Conservation (phyloP, 768 basidiomycete species). For the Psilocybe sp. region DNA sequence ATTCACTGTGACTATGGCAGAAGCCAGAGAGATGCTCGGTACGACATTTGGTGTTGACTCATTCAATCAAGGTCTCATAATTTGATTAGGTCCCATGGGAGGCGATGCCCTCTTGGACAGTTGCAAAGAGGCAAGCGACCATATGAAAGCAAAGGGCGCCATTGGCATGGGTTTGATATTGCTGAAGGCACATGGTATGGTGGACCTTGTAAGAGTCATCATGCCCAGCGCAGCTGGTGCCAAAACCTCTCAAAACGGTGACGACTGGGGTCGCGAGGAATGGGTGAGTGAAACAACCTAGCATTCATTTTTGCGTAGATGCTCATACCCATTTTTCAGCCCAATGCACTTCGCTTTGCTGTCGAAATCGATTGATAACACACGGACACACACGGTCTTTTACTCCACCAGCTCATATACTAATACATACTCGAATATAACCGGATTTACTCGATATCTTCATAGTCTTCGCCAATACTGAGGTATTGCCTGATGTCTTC, state of each 20-base stretch:
- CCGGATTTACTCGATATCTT: slow-evolving; percentile 53
- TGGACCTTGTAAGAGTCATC: slow-evolving; percentile 21
- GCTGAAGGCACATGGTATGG: slow-evolving; percentile 17
- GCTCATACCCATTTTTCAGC: background rate
- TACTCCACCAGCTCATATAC: background rate
- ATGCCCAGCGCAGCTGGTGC: slow-evolving; percentile 17
- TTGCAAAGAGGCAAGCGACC: slow-evolving; percentile 14
- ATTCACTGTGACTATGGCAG: slow-evolving; percentile 18
- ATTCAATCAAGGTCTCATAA: background rate
- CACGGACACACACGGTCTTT: background rate
- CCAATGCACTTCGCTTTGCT: slow-evolving; percentile 13
- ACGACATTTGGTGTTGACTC: background rate
- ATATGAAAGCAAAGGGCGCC: slow-evolving; percentile 22
- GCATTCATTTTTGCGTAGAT: too few species aligned
- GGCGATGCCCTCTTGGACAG: slow-evolving; percentile 18
- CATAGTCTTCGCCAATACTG: slow-evolving; percentile 70
- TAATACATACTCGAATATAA: too few species aligned
- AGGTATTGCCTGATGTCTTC: slow-evolving; percentile 67
- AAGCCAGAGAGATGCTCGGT: slow-evolving; percentile 21
- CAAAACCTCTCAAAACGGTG: slow-evolving; percentile 13
- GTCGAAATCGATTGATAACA: slow-evolving; percentile 10
- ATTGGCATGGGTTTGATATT: slow-evolving; percentile 19
- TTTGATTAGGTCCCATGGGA: slow-evolving; percentile 10
- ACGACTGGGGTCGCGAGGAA: slow-evolving; percentile 17
- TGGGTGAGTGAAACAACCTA: slow-evolving; percentile 12